Percentiles rank a stretch among this genome's conserved stretches.
Conservation (phyloP, 495 filamentous ascomycete species). For the Eremomyces bilateralis region DNA sequence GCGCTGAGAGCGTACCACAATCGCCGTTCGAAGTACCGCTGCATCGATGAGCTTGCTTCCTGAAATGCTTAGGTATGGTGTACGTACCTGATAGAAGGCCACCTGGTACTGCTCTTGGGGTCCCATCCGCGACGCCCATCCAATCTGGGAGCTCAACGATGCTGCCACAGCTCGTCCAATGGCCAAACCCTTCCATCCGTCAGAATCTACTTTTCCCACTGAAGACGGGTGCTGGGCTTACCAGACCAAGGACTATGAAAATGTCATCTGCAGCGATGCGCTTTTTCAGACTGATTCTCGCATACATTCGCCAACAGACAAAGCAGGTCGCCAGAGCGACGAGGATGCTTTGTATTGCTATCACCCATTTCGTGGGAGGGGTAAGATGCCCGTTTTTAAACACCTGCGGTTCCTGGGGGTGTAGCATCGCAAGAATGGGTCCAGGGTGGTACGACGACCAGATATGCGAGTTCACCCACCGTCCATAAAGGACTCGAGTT, state of each 20-base stretch:
- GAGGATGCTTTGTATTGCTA: background rate
- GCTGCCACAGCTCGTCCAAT: background rate
- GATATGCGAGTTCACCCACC: no score
- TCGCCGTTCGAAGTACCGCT: background rate
- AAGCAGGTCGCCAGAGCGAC: slow-evolving; percentile 17
- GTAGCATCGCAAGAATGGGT: no score
- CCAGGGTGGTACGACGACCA: no score
- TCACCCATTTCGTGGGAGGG: no score
- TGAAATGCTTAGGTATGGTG: no score
- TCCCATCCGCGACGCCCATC: background rate
- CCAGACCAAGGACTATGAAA: background rate
- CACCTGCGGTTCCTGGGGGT: no score
- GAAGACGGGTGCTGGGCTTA: no score
- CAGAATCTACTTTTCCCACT: no score
- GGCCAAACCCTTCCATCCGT: no score
- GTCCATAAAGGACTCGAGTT: no score
- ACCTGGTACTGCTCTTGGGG: background rate
- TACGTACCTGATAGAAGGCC: background rate
- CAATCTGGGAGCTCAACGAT: background rate
- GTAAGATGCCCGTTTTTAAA: no score
- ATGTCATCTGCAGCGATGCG: background rate
- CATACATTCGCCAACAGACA: background rate
- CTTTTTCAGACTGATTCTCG: background rate
- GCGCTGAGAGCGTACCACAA: background rate
- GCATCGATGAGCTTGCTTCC: no score